Conservation (phyloP, 2,329 filamentous ascomycete genomes). For the Colletotrichum magnum region DNA sequence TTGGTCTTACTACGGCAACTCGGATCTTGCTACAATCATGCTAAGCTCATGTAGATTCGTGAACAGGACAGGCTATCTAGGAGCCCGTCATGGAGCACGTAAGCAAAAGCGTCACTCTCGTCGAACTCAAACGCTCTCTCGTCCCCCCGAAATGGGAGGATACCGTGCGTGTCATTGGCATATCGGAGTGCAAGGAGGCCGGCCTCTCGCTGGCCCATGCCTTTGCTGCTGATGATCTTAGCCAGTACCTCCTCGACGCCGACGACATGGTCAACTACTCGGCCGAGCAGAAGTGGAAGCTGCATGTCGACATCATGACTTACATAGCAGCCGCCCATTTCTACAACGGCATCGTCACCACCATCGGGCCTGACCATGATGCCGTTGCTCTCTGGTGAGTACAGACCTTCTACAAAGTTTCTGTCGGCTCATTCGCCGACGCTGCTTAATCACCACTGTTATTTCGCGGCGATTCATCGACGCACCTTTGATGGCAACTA, state of each 20-base stretch:
- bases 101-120: constrained; percentile 40
- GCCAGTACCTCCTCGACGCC: constrained; percentile 81
- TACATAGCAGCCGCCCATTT: constrained; percentile 84
- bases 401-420: too few relatives aligned
- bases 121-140: constrained; percentile 56
- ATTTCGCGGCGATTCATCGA: too few relatives aligned
- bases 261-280: constrained; percentile 75
- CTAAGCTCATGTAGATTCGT: constrained; percentile 28
- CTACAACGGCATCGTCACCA: constrained; percentile 80
- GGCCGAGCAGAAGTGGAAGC: constrained; percentile 79
- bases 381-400: constrained; percentile 84
- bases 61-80: constrained; percentile 34
- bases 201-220: constrained; percentile 81
- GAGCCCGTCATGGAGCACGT: constrained; percentile 51
- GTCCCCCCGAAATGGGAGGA: constrained; percentile 67
- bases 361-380: constrained; percentile 82
- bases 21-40: not conserved
- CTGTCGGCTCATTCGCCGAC: too few relatives aligned
- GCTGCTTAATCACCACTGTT: not conserved
- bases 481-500: not conserved
- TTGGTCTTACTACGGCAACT: not conserved
- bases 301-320: constrained; percentile 83
- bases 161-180: constrained; percentile 73
- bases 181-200: constrained; percentile 79
- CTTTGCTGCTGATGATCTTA: constrained; percentile 82